Evolutionary conservation across 2,329 filamentous ascomycete genomes (phyloP).

Genomic region (Venturia carpophila): DNA sequence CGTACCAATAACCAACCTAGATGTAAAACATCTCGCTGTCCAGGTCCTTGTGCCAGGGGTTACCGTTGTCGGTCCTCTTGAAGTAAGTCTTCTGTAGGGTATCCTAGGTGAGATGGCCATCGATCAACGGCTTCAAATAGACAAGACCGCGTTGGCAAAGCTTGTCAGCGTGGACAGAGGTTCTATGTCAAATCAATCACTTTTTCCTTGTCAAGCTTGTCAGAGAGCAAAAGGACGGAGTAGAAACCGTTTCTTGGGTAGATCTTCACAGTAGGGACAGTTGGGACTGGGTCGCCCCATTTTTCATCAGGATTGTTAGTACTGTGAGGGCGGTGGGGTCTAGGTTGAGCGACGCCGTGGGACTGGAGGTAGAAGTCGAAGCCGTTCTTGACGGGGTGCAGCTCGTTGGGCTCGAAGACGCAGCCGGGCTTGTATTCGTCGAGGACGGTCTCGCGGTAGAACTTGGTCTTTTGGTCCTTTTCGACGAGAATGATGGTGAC

Average conservation of each 20-base stretch:
- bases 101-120: not conserved
- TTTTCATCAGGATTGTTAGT: too few relatives aligned
- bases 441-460: too few relatives aligned
- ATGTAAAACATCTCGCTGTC: constrained; percentile 1
- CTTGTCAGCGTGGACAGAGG: not conserved
- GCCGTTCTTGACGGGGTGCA: not conserved
- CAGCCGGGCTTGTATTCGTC: not conserved
- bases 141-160: not conserved
- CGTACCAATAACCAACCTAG: not conserved
- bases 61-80: not conserved
- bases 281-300: too few relatives aligned
- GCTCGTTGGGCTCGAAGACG: not conserved
- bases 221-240: not conserved
- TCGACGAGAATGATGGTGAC: constrained; percentile 2
- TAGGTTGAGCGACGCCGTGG: not conserved
- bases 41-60: not conserved
- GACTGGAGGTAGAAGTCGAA: not conserved
- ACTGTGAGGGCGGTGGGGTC: too few relatives aligned
- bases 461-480: constrained; percentile 9
- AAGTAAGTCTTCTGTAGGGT: not conserved
- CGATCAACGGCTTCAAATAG: not conserved
- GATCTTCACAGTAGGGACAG: too few relatives aligned
- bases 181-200: not conserved
- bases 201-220: not conserved
- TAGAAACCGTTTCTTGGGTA: not conserved